A percentile compares a stretch with the other conserved stretches of the same genome.
Conservation (phyloP, 768 basidiomycete genomes). For the Mycena galericulata region DNA sequence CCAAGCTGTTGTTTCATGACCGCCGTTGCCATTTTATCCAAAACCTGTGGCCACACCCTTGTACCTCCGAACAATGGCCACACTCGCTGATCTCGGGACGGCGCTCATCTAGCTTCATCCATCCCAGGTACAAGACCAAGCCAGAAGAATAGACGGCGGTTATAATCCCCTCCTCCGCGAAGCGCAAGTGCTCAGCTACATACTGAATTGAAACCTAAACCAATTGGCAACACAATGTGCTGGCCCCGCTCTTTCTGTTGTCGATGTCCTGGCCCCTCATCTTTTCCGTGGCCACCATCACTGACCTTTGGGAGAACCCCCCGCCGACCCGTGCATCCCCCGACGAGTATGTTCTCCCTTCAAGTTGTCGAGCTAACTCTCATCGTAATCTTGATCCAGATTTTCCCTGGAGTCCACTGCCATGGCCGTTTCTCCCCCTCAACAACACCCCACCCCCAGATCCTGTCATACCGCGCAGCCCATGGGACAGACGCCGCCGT, state of each 20-base stretch:
- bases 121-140: neutral
- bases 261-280: slow-evolving; percentile 5
- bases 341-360: neutral
- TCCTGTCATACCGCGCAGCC: neutral
- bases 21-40: slow-evolving; percentile 1
- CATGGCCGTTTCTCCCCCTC: too few relatives aligned
- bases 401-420: neutral
- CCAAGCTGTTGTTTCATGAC: slow-evolving; percentile 9
- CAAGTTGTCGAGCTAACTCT: too few relatives aligned
- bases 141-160: neutral
- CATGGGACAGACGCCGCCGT: neutral
- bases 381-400: neutral
- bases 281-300: slow-evolving; percentile 14
- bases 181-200: neutral
- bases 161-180: too few relatives aligned
- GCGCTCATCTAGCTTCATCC: too few relatives aligned
- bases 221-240: slow-evolving; percentile 2
- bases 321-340: neutral
- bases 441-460: neutral
- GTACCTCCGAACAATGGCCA: slow-evolving; percentile 20
- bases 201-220: neutral
- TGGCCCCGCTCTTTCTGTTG: slow-evolving; percentile 19
- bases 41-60: slow-evolving; percentile 7
- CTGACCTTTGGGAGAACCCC: slow-evolving; percentile 14
- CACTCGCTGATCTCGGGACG: neutral